These are phyloP conservation scores for Colletotrichum costaricense DNA, from an alignment of 2,329 filamentous ascomycete species.

Conservation along the genomic window DNA sequence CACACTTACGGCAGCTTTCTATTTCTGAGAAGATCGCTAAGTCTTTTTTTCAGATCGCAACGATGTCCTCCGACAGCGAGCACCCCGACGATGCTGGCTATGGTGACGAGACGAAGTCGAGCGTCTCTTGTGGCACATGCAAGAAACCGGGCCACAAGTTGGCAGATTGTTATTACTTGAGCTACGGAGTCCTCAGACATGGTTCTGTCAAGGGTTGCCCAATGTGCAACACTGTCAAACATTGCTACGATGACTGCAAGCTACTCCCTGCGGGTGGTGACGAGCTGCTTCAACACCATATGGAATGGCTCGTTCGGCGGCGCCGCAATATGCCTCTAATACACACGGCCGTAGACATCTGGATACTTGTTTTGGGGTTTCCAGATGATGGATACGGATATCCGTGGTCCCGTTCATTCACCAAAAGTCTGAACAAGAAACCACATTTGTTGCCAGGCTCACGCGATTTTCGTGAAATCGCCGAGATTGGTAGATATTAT, in stretches of 20 bases:
- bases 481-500: no score
- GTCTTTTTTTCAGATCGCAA: neutral
- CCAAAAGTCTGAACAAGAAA: neutral
- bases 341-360: neutral
- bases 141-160: neutral
- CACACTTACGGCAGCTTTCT: no score
- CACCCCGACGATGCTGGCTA: neutral
- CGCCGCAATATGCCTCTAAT: neutral
- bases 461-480: no score
- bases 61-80: neutral
- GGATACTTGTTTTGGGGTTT: neutral
- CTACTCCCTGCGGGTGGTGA: neutral
- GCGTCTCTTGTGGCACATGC: neutral
- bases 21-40: neutral
- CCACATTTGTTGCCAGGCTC: no score
- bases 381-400: neutral
- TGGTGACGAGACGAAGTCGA: neutral
- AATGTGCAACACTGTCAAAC: neutral
- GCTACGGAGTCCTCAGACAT: fast-evolving
- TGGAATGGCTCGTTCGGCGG: constrained; percentile 2
- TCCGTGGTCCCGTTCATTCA: neutral
- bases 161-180: neutral
- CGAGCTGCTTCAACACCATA: neutral
- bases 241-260: neutral
- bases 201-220: neutral